Evolutionary conservation across 139 green algal species (phyloP).

Genomic region (Chlorella sp.): DNA sequence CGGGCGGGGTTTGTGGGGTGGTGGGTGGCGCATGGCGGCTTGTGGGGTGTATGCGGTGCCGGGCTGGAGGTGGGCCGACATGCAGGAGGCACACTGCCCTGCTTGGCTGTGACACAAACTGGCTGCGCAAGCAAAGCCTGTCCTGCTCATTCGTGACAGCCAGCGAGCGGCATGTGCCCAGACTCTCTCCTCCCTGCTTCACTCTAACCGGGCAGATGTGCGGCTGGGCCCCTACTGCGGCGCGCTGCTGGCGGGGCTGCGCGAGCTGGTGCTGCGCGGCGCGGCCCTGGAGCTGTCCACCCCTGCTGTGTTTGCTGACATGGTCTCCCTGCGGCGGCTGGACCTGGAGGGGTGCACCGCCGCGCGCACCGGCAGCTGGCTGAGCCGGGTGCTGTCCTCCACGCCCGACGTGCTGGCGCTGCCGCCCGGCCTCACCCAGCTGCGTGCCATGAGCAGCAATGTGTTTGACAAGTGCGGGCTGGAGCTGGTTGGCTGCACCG

Average conservation of each 20-base stretch:
- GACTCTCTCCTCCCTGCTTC: too few species aligned
- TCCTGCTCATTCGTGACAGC: too few species aligned
- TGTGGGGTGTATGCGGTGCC: neutral
- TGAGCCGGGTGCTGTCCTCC: constrained; percentile 9
- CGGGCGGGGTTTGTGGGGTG: neutral
- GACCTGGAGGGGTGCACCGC: constrained; percentile 29
- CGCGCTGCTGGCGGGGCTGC: constrained; percentile 6
- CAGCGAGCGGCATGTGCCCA: too few species aligned
- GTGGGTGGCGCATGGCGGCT: neutral
- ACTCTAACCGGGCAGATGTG: constrained; percentile 16
- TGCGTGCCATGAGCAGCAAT: constrained; percentile 9
- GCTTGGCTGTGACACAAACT: too few species aligned
- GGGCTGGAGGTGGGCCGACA: neutral
- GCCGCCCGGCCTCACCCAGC: neutral
- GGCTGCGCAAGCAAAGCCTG: too few species aligned
- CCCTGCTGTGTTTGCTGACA: constrained; percentile 17
- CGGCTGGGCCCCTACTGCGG: constrained; percentile 32
- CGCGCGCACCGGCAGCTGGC: constrained; percentile 19
- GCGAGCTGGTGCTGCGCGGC: neutral
- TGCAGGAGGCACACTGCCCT: neutral
- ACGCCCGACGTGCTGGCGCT: neutral
- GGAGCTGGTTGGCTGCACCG: neutral
- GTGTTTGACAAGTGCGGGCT: constrained; percentile 33
- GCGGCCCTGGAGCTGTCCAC: constrained; percentile 22
- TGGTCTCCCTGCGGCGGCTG: constrained; percentile 7